Conservation (phyloP, 306 rosid genomes). For the Medicago ruthenica region DNA sequence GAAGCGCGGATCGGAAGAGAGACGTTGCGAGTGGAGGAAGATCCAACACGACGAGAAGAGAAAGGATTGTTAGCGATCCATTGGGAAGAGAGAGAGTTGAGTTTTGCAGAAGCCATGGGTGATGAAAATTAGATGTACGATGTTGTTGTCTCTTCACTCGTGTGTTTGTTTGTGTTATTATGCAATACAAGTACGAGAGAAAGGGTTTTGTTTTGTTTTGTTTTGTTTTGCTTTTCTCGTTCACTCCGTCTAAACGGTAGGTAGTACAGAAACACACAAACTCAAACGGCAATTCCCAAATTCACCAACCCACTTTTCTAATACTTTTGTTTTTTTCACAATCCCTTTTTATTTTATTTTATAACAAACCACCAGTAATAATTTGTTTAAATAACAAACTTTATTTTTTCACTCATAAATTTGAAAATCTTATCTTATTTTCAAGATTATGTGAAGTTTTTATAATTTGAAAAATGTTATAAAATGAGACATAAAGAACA, state of each 20-base stretch:
- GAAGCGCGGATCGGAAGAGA: constrained; percentile 83
- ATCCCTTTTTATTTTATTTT: too few relatives aligned
- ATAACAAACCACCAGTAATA: too few relatives aligned
- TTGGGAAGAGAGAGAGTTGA: constrained; percentile 69
- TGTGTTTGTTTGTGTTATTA: neutral
- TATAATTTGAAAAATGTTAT: too few relatives aligned
- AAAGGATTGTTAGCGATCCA: constrained; percentile 75
- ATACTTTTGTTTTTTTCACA: too few relatives aligned
- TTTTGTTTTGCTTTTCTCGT: constrained; percentile 9
- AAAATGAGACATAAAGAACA: too few relatives aligned
- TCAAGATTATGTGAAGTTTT: too few relatives aligned
- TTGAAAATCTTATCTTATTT: too few relatives aligned
- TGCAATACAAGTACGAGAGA: neutral
- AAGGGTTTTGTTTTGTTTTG: constrained; percentile 1
- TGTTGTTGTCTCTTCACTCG: neutral
- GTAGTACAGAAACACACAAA: constrained; percentile 1
- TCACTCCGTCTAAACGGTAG: constrained; percentile 40
- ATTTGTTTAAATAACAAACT: too few relatives aligned
- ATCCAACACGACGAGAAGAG: constrained; percentile 60
- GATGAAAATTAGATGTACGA: neutral
- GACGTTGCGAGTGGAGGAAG: constrained; percentile 61
- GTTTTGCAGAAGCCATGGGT: constrained; percentile 71
- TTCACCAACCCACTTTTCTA: neutral
- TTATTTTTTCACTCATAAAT: too few relatives aligned
- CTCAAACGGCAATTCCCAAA: constrained; percentile 33